Base-by-base conservation (phyloP, 164 flowering plant genomes). In the Cinnamomum micranthum region DNA sequence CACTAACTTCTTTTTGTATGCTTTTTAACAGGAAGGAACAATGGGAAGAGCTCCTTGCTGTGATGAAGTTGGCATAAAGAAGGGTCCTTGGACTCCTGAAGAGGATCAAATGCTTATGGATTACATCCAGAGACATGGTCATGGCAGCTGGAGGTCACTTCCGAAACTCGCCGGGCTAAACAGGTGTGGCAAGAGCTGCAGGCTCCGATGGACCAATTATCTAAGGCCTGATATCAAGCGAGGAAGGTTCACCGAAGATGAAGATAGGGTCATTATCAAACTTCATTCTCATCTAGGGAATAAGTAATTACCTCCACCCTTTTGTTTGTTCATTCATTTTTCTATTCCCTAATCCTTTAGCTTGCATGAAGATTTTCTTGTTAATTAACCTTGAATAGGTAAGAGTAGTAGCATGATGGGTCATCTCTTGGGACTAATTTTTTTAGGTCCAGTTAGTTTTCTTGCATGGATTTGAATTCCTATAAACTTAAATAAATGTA, bases 21-120 rank as follows among this genome's bases (percentile, higher is more conserved):
- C 47, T 35, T 35, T 35, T 35, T 35, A 7, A 35, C 47, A 35
- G 47, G 47, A 35, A 35, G 60, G 60, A 55, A 2, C 55, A 31
- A 94, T 94, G 98, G 98, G 97, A 63, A 90, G 97, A 86, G 73
- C 92, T 68, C 98, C 98, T 71, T 91, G 98, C 76, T 91, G 97
- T 76, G 95, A 91, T 9, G 90, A 87, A 75, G 82, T 83, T 81
- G 98, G 95, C 2, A 80, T 93, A 17, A 93, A 92, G 80, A 93
- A 89, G 70, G 98, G 98, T 2, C 98, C 98, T 14, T 93, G 98
- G 98, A 87, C 96, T 3, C 85, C 91, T 2, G 98, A 93, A 72
- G 98, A 93, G 74, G 98, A 93, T 76, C 89, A 87, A 69, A 93
- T 88, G 75, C 90, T 93, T 35, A 73, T 93, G 6, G 92, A 93